Base-by-base conservation (phyloP, 805 yeast species). In the Cyberlindnera petersonii region DNA sequence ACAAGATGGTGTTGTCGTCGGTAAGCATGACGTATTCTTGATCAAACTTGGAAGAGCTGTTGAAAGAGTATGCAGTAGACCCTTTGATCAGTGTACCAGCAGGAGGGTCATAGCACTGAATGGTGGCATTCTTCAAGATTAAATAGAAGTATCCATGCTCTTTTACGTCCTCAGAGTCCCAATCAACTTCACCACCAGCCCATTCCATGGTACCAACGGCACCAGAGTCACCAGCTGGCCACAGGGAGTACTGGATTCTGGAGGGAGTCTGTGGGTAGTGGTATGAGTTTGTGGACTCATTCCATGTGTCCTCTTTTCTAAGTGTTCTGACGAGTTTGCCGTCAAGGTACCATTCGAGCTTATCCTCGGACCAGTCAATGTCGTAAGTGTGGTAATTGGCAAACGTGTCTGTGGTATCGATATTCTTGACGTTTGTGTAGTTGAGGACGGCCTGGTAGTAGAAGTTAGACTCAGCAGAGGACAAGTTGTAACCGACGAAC, bases 151-250 rank as follows among this genome's bases (percentile, higher is more conserved):
- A 89, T n/a, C 97, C 96, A 36, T 80, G 75, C 41, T 82, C 67
- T 44, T 68, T 53, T 42, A 88, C 74, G 61, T 87, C 96, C 4
- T 69, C 58, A 11, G 89, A 73, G 59, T 82, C 63, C 97, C 97
- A 89, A 66, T 86, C 69, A 45, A 89, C 77, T 21, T 47, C 68
- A 65, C 97, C 97, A 64, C 96, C 96, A 26, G 95, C 85, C 89
- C 89, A 88, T 41, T 71, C 82, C 45, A 75, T 69, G 11, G 88
- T 82, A 68, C 89, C 89, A 20, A 53, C 47, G 17, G 73, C 75
- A 53, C 71, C 72, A 22, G 68, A 46, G 45, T 64, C 70, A 60
- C 88, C 89, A 66, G 76, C 89, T 3, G 91, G 87, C 91, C 91
- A 83, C 41, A 83, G 58, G 4, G 89, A 83, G 37, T 82, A 60